Conservation (phyloP, 1,139 yeast species). For the Yarrowia galli region DNA sequence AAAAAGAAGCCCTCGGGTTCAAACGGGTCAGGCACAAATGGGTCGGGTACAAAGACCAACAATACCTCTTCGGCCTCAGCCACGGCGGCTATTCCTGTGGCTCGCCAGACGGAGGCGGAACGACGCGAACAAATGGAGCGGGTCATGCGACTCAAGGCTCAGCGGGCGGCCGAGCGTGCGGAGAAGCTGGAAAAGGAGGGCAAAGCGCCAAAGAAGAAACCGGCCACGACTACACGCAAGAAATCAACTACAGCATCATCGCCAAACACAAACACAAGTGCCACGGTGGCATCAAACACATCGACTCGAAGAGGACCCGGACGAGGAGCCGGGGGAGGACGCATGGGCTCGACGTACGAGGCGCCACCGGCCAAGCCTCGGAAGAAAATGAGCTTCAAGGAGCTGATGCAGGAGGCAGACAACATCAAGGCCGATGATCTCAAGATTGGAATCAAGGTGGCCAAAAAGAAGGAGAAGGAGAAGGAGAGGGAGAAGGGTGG, state of each 20-base stretch:
- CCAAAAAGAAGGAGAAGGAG: conserved; percentile 4
- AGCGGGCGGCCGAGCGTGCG: conserved; percentile 36
- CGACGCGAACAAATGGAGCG: conserved; percentile 34
- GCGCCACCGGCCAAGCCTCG: conserved; percentile 5
- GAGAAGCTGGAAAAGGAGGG: conserved; percentile 19
- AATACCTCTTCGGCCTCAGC: not conserved
- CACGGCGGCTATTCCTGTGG: conserved; percentile 8
- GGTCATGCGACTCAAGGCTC: conserved; percentile 37
- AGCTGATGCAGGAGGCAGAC: conserved; percentile 37
- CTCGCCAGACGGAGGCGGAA: conserved; percentile 26
- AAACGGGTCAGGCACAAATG: not conserved
- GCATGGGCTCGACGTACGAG: not conserved
- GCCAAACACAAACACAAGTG: not conserved
- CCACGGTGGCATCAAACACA: not conserved
- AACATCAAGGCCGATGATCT: conserved; percentile 35
- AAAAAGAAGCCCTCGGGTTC: not conserved
- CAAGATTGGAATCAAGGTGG: conserved; percentile 32
- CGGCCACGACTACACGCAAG: not conserved
- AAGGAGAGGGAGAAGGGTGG: not conserved
- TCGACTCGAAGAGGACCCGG: conserved; percentile 21
- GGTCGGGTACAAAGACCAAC: too few relatives aligned
- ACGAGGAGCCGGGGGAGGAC: conserved; percentile 7
- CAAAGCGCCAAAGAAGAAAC: conserved; percentile 10
- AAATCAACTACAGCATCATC: not conserved
- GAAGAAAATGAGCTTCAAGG: conserved; percentile 32